phyloP scores from a whole-genome alignment of 345 rosid species.

The Anacardium occidentale region DNA sequence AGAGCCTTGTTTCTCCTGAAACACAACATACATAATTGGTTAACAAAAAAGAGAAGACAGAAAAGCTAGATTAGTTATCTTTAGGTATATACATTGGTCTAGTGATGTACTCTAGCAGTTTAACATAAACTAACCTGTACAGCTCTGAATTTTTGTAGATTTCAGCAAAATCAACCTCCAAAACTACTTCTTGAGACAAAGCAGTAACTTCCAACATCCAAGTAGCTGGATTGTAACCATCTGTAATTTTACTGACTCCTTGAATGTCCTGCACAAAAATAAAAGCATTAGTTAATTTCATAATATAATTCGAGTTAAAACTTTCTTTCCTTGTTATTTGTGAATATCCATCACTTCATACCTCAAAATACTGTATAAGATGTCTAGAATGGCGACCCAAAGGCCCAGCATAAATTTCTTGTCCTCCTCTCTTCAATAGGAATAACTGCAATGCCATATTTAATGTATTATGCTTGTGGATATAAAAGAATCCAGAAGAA shows the following conservation, averaged over 20 bases:
- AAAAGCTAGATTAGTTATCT: not conserved
- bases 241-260: conserved; percentile 38
- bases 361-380: conserved; percentile 46
- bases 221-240: conserved; percentile 55
- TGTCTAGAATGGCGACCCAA: conserved; percentile 39
- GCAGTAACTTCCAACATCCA: conserved; percentile 55
- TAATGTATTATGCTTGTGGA: not conserved
- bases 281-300: not conserved
- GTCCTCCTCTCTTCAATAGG: conserved; percentile 47
- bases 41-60: not conserved
- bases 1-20: conserved; percentile 42
- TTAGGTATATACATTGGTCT: not conserved
- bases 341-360: conserved; percentile 7
- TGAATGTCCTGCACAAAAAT: conserved; percentile 25
- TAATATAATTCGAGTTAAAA: not conserved
- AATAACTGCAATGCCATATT: conserved; percentile 34
- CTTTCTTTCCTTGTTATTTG: not conserved
- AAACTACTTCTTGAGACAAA: conserved; percentile 33
- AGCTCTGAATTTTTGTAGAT: conserved; percentile 41
- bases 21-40: not conserved
- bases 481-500: not conserved
- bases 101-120: not conserved
- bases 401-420: conserved; percentile 48
- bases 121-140: conserved; percentile 28
- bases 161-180: conserved; percentile 43